A percentile compares a stretch with the other conserved stretches of the same genome.
phyloP scores from a whole-genome alignment of 495 filamentous ascomycete species.

The Penicillium pancosmium region DNA sequence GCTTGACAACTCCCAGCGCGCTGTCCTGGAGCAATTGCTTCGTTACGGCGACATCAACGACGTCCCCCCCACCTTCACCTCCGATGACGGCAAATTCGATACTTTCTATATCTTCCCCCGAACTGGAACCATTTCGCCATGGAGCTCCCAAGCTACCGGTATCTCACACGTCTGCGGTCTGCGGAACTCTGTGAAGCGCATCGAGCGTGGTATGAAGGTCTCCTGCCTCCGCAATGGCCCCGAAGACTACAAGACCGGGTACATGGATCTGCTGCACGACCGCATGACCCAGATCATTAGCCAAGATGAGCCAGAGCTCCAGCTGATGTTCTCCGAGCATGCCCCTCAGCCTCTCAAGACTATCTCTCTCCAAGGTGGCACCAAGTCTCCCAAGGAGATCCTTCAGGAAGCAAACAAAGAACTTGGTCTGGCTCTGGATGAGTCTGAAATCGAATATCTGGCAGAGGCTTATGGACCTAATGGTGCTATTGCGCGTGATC shows the following conservation, averaged over 20 bases:
- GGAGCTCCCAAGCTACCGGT: slow-evolving; percentile 94
- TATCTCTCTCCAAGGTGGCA: slow-evolving; percentile 67
- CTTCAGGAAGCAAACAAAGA: slow-evolving; percentile 80
- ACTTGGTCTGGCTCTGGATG: slow-evolving; percentile 83
- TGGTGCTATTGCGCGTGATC: slow-evolving; percentile 66
- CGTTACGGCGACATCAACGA: slow-evolving; percentile 62
- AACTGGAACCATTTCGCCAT: slow-evolving; percentile 85
- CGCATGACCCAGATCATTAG: slow-evolving; percentile 88
- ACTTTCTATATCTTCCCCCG: slow-evolving; percentile 77
- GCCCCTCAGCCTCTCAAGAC: slow-evolving; percentile 68
- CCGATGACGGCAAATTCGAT: slow-evolving; percentile 45
- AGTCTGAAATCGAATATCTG: slow-evolving; percentile 90
- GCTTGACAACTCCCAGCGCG: slow-evolving; percentile 44
- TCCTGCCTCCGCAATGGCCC: slow-evolving; percentile 51
- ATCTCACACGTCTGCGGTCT: slow-evolving; percentile 93
- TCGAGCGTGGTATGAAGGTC: slow-evolving; percentile 82
- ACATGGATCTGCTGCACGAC: slow-evolving; percentile 77
- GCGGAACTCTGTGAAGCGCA: slow-evolving; percentile 69
- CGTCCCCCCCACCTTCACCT: slow-evolving; percentile 45
- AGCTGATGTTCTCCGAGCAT: slow-evolving; percentile 78
- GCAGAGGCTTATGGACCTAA: slow-evolving; percentile 78
- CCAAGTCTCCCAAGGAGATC: slow-evolving; percentile 64
- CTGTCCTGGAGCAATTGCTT: slow-evolving; percentile 61
- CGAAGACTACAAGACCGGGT: slow-evolving; percentile 52
- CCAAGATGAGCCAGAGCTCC: slow-evolving; percentile 63